Evolutionary conservation across 1,284 basidiomycete species (phyloP).

Genomic region (Apiotrichum brassicae): DNA sequence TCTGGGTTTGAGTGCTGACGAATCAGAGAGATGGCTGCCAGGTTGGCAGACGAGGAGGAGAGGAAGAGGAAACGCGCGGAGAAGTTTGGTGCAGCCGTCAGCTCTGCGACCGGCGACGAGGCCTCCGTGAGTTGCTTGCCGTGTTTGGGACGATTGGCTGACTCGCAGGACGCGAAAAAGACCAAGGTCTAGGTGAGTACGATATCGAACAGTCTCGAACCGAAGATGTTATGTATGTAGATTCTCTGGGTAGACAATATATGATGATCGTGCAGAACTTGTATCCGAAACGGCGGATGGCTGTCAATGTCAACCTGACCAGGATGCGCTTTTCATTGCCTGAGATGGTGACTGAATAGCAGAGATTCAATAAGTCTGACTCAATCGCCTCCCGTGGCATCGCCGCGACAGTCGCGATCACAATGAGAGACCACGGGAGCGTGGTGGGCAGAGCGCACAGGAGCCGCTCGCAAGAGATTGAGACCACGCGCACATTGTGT

Average conservation of each 20-base stretch:
- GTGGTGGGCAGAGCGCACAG: no score
- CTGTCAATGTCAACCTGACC: no score
- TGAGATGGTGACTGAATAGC: no score
- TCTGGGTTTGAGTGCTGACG: conserved; percentile 6
- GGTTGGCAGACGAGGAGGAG: conserved; percentile 44
- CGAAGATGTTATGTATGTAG: neutral
- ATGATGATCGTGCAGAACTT: no score
- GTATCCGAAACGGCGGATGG: no score
- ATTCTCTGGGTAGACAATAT: neutral
- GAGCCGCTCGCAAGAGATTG: no score
- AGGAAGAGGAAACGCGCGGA: conserved; percentile 49
- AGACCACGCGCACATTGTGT: no score
- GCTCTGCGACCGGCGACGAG: conserved; percentile 6
- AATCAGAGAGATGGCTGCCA: conserved; percentile 30
- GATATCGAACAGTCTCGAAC: neutral
- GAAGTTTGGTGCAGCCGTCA: conserved; percentile 38
- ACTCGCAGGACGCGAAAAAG: conserved; percentile 38
- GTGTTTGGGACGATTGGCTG: neutral
- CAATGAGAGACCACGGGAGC: no score
- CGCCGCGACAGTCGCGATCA: no score
- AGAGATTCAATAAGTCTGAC: no score
- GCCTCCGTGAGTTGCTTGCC: conserved; percentile 24
- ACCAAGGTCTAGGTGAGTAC: conserved; percentile 41
- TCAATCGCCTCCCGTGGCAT: no score
- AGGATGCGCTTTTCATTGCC: no score